phyloP scores from a whole-genome alignment of 768 basidiomycete genomes.

The Phlegmacium glaucopus region DNA sequence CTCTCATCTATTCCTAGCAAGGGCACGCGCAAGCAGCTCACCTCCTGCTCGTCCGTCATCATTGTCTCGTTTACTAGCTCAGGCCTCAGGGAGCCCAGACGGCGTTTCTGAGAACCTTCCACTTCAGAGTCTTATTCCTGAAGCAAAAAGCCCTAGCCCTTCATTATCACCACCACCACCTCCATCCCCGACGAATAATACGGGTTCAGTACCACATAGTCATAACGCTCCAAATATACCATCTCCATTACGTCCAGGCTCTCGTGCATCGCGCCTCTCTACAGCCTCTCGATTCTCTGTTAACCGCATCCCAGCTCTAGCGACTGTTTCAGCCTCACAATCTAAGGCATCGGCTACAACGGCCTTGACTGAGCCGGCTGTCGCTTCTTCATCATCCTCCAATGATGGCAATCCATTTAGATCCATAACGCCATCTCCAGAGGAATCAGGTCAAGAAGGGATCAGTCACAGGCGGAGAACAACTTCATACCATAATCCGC shows the following conservation, averaged over 20 bases:
- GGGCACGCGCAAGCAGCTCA: conserved; percentile 63
- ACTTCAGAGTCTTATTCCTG: conserved; percentile 4
- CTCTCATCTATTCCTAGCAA: conserved; percentile 61
- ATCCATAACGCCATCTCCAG: conserved; percentile 51
- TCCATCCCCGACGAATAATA: conserved; percentile 32
- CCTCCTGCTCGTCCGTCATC: conserved; percentile 74
- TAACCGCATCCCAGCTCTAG: conserved; percentile 58
- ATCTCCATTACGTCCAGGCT: conserved; percentile 69
- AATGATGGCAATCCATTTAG: conserved; percentile 36
- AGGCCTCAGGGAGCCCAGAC: conserved; percentile 55
- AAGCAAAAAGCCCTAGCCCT: conserved; percentile 27
- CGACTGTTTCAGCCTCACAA: conserved; percentile 37
- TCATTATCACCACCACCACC: conserved; percentile 35
- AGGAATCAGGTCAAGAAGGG: conserved; percentile 61
- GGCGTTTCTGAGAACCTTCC: conserved; percentile 7
- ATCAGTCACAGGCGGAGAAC: conserved; percentile 48
- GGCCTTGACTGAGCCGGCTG: conserved; percentile 55
- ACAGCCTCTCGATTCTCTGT: conserved; percentile 67
- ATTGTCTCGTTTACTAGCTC: conserved; percentile 74
- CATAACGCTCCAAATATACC: conserved; percentile 24
- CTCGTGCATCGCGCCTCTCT: conserved; percentile 68
- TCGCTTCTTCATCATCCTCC: conserved; percentile 44
- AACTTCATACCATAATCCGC: conserved; percentile 55
- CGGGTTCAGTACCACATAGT: conserved; percentile 35
- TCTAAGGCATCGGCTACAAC: conserved; percentile 67